phyloP scores from a whole-genome alignment of 1,284 basidiomycete species.

The Malassezia caprae region DNA sequence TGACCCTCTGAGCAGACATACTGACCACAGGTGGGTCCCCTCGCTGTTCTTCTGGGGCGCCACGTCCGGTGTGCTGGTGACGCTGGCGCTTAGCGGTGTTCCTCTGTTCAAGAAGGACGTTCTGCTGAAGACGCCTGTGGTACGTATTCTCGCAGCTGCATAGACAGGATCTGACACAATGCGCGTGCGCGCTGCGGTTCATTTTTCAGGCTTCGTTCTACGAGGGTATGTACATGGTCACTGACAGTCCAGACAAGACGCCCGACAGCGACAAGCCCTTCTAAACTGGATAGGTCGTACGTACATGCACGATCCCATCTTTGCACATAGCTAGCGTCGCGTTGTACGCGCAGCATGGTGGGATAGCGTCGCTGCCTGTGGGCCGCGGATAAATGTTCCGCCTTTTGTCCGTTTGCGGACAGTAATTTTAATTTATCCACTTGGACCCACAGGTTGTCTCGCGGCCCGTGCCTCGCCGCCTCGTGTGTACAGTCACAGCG shows the following conservation, averaged over 20 bases:
- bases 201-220: conserved; percentile 13
- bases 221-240: conserved; percentile 13
- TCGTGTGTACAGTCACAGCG: too few relatives aligned
- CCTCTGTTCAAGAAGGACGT: conserved; percentile 16
- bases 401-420: background rate
- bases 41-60: conserved; percentile 15
- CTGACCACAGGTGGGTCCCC: conserved; percentile 18
- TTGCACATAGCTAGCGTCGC: background rate
- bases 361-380: background rate
- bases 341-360: background rate
- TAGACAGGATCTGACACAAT: background rate
- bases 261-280: conserved; percentile 19
- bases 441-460: background rate
- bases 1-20: background rate
- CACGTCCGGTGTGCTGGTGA: conserved; percentile 9
- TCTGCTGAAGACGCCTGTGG: conserved; percentile 16
- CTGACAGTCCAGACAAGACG: conserved; percentile 12
- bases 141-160: background rate
- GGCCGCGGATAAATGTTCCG: background rate
- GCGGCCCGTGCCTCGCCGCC: background rate
- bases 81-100: conserved; percentile 13
- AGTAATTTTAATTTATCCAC: background rate
- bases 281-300: conserved; percentile 3
- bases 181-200: background rate
- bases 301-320: background rate